phyloP scores from a whole-genome alignment of 2,329 filamentous ascomycete species.

The Ophiocordyceps camponoti-saundersi region DNA sequence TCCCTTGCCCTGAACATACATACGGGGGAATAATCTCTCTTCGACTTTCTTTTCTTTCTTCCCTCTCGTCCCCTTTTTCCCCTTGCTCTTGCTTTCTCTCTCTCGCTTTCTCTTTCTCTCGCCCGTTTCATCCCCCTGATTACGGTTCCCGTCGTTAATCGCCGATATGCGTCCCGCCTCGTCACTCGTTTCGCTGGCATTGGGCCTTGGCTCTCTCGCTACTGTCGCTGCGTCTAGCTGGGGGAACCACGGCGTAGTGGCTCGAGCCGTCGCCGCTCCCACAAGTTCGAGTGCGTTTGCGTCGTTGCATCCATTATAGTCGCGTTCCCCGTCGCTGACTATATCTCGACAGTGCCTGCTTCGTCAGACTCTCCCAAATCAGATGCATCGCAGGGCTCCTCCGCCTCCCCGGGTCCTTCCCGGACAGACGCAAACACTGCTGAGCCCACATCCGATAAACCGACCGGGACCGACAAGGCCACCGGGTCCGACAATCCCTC shows the following conservation, averaged over 20 bases:
- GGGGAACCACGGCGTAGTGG: slow-evolving; percentile 34
- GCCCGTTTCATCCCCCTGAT: neutral
- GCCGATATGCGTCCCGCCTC: slow-evolving; percentile 27
- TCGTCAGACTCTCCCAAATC: neutral
- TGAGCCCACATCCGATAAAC: neutral
- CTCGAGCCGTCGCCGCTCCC: slow-evolving; percentile 23
- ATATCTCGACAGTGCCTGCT: neutral
- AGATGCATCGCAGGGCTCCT: neutral
- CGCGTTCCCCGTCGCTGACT: neutral
- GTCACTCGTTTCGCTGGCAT: slow-evolving; percentile 27
- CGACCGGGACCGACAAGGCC: slow-evolving; percentile 5
- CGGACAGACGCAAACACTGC: neutral
- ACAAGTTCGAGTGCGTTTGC: slow-evolving; percentile 1
- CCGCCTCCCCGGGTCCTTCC: neutral
- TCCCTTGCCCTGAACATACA: neutral
- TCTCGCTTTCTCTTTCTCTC: neutral
- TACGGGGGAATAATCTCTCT: neutral
- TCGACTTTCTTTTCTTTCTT: neutral
- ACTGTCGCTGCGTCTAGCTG: slow-evolving; percentile 34
- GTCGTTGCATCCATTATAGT: neutral
- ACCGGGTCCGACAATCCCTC: slow-evolving; percentile 24
- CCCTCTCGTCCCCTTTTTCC: neutral
- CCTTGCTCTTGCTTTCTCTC: neutral
- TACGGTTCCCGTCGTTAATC: neutral
- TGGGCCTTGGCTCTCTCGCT: slow-evolving; percentile 32